These are phyloP conservation scores for Rhexocercosporidium sp. DNA, from an alignment of 2,329 filamentous ascomycete species.

Conservation along the genomic window DNA sequence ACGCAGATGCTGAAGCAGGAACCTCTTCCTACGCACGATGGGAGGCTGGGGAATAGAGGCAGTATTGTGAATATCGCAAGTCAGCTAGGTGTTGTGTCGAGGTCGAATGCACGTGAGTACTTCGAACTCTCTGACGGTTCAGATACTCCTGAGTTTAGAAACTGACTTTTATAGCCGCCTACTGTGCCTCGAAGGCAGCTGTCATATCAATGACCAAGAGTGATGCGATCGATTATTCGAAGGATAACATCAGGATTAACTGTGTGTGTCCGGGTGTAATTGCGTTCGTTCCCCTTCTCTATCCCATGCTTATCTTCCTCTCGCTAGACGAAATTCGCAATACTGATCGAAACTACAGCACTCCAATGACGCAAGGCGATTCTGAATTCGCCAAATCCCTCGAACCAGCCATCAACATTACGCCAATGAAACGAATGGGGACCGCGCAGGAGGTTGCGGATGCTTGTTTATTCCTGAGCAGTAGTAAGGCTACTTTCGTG, in stretches of 20 bases:
- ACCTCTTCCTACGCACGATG: constrained; percentile 49
- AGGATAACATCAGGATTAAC: constrained; percentile 52
- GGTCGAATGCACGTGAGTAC: constrained; percentile 48
- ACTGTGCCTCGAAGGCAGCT: constrained; percentile 53
- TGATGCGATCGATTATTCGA: constrained; percentile 55
- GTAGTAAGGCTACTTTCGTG: constrained; percentile 52
- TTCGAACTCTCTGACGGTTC: background rate
- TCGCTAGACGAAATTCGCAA: too few species aligned
- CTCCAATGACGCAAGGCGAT: constrained; percentile 50
- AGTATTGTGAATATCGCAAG: constrained; percentile 53
- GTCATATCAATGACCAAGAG: constrained; percentile 52
- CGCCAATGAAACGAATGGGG: constrained; percentile 48
- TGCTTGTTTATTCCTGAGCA: constrained; percentile 51
- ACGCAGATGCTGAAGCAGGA: constrained; percentile 51
- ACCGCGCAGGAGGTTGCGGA: constrained; percentile 54
- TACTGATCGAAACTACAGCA: constrained; percentile 35
- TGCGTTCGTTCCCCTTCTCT: constrained; percentile 40
- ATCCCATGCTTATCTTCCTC: too few species aligned
- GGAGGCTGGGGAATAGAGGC: constrained; percentile 47
- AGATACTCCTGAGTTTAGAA: background rate
- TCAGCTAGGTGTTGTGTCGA: constrained; percentile 49
- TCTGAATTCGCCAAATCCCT: constrained; percentile 36
- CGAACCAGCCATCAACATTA: constrained; percentile 42
- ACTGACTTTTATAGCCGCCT: constrained; percentile 44
- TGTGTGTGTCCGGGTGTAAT: constrained; percentile 53